These are phyloP conservation scores for Acarospora socialis DNA, from an alignment of 2,329 filamentous ascomycete species.

Conservation along the genomic window DNA sequence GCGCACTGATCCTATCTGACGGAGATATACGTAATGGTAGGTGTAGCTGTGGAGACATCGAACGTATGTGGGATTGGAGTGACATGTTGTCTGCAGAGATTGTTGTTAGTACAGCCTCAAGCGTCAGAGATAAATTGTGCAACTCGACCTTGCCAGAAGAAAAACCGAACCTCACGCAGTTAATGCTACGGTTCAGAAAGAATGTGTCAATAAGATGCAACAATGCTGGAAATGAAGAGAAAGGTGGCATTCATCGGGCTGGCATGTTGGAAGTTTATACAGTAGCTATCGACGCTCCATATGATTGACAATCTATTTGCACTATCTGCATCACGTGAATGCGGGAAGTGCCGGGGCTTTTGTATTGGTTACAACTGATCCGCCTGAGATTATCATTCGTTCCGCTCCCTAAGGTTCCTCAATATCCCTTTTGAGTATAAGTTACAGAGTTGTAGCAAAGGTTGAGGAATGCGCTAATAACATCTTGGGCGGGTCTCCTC, in stretches of 20 bases:
- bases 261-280: neutral
- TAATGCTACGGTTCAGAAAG: neutral
- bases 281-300: neutral
- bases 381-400: neutral
- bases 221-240: neutral
- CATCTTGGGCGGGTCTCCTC: too few relatives aligned
- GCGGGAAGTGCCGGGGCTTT: too few relatives aligned
- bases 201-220: neutral
- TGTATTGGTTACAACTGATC: neutral
- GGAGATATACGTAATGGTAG: too few relatives aligned
- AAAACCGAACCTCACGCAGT: neutral
- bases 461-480: too few relatives aligned
- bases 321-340: too few relatives aligned
- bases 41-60: too few relatives aligned
- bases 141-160: neutral
- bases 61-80: too few relatives aligned
- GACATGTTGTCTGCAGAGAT: too few relatives aligned
- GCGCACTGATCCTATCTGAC: too few relatives aligned
- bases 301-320: neutral
- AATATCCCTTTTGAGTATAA: neutral
- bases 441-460: neutral
- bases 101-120: neutral
- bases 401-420: too few relatives aligned
- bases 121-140: neutral
- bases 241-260: slow-evolving; percentile 8